Percentiles rank a stretch among this genome's conserved stretches.
Evolutionary conservation across 306 rosid species (phyloP).

Genomic region (Cucumis melo): DNA sequence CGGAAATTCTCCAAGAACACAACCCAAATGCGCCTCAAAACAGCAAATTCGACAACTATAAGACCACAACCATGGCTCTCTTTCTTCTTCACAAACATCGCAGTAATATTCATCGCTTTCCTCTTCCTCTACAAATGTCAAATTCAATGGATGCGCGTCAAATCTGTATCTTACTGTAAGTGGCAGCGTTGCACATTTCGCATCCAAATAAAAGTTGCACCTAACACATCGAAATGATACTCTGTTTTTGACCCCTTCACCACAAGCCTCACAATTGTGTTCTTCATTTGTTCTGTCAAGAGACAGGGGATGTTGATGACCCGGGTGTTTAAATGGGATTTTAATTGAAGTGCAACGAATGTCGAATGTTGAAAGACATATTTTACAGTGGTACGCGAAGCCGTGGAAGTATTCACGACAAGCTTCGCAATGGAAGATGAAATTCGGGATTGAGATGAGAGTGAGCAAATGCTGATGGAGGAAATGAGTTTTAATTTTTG

Average conservation of each 20-base stretch:
- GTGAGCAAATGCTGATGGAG: neutral
- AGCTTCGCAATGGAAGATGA: neutral
- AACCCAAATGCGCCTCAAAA: neutral
- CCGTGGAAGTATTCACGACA: neutral
- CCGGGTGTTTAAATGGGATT: neutral
- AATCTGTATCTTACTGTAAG: neutral
- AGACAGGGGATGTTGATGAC: neutral
- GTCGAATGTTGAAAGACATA: neutral
- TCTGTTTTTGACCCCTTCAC: neutral
- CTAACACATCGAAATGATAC: neutral
- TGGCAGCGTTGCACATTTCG: neutral
- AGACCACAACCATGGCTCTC: neutral
- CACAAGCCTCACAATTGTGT: neutral
- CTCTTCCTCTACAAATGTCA: neutral
- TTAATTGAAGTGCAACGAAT: neutral
- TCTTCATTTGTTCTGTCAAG: neutral
- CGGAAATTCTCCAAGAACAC: neutral
- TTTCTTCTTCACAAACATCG: neutral
- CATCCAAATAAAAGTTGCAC: neutral
- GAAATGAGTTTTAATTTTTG: neutral
- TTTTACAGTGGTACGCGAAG: neutral
- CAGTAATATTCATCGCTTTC: neutral
- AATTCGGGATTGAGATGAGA: neutral
- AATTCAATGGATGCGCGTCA: neutral
- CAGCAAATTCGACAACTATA: neutral